A percentile compares a stretch with the other conserved stretches of the same genome.
These are phyloP conservation scores for Amphirosellinia nigrospora DNA, from an alignment of 495 filamentous ascomycete species.

Conservation along the genomic window DNA sequence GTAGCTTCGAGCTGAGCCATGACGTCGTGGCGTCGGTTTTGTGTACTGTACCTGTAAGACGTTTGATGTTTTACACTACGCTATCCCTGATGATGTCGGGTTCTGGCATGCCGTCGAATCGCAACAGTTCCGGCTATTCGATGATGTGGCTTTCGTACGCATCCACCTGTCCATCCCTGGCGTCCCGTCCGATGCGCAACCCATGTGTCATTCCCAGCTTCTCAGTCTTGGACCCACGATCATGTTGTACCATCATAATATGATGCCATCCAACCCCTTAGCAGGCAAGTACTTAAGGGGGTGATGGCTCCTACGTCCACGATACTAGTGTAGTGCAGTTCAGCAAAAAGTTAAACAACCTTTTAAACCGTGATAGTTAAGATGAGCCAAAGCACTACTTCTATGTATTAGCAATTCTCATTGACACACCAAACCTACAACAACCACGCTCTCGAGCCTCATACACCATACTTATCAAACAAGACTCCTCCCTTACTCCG, in stretches of 20 bases:
- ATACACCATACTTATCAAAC: neutral
- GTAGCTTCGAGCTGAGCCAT: conserved; percentile 8
- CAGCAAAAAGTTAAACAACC: neutral
- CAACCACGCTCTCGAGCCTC: neutral
- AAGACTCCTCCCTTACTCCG: neutral
- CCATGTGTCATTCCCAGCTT: neutral
- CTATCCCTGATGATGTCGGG: neutral
- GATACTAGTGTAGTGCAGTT: neutral
- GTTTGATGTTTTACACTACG: neutral
- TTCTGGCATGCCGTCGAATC: conserved; percentile 6
- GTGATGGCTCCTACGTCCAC: neutral
- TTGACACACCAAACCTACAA: neutral
- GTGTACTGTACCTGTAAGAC: neutral
- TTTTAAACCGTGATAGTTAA: neutral
- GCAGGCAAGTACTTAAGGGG: conserved; percentile 10
- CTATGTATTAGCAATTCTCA: neutral
- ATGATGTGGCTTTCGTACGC: conserved; percentile 8
- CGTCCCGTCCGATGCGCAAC: neutral
- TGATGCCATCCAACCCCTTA: neutral
- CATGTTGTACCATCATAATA: neutral
- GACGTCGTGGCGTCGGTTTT: conserved; percentile 12
- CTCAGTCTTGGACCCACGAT: neutral
- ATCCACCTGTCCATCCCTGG: neutral
- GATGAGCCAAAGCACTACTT: neutral
- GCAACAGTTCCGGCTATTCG: neutral